These are phyloP conservation scores for Skeletonema grethae DNA, from an alignment of 108 stramenopile species.

Conservation along the genomic window DNA sequence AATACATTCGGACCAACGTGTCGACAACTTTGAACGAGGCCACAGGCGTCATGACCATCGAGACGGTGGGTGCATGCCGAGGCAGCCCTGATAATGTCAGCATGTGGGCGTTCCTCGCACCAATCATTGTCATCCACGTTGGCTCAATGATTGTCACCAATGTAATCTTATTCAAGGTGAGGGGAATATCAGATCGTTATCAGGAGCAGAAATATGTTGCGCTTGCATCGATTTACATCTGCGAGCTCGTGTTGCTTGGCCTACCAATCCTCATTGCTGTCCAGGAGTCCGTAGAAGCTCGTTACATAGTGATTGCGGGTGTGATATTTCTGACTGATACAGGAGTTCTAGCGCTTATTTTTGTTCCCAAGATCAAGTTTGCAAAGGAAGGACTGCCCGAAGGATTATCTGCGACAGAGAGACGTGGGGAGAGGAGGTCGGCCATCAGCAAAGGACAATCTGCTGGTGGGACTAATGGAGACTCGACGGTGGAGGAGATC, in stretches of 20 bases:
- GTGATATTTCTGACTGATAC: slow-evolving; percentile 46
- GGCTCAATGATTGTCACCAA: slow-evolving; percentile 43
- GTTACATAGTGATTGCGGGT: slow-evolving; percentile 38
- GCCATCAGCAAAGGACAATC: no score
- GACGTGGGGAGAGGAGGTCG: slow-evolving; percentile 4
- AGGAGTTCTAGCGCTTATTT: slow-evolving; percentile 37
- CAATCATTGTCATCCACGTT: slow-evolving; percentile 39
- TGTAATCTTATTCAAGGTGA: slow-evolving; percentile 37
- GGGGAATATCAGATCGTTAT: slow-evolving; percentile 48
- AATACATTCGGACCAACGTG: slow-evolving; percentile 30
- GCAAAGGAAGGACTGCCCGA: slow-evolving; percentile 40
- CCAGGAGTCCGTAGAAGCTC: slow-evolving; percentile 34
- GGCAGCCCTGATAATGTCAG: slow-evolving; percentile 14
- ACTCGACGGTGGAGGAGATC: neutral
- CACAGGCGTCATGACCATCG: slow-evolving; percentile 41
- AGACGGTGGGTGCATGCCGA: slow-evolving; percentile 45
- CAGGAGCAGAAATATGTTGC: slow-evolving; percentile 56
- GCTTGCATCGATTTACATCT: slow-evolving; percentile 45
- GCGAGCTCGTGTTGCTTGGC: slow-evolving; percentile 52
- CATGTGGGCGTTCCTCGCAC: slow-evolving; percentile 29
- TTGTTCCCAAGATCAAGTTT: slow-evolving; percentile 48
- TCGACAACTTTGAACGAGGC: slow-evolving; percentile 16
- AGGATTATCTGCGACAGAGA: slow-evolving; percentile 33
- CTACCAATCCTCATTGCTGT: slow-evolving; percentile 52
- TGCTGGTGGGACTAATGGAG: neutral